phyloP scores from a whole-genome alignment of 768 basidiomycete genomes.

The Gloeopeniophorella convolvens region DNA sequence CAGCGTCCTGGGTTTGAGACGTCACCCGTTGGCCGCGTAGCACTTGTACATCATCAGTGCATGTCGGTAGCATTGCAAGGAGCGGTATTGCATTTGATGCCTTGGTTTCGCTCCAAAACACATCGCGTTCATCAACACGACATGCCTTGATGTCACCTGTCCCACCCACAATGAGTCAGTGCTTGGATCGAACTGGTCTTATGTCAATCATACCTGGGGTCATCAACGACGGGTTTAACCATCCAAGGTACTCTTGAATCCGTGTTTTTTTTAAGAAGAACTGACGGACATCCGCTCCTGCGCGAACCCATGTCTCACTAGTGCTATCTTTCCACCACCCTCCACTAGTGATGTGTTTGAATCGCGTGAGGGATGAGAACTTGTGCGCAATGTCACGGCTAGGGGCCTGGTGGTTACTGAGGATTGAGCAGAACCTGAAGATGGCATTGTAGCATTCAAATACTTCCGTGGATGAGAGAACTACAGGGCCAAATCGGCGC shows the following conservation, averaged over 20 bases:
- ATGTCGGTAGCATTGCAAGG: too few species aligned
- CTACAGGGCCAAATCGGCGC: constrained; percentile 29
- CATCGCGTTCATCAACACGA: too few species aligned
- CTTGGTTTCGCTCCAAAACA: too few species aligned
- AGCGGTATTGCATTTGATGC: too few species aligned
- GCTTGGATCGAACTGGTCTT: too few species aligned
- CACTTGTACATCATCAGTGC: too few species aligned
- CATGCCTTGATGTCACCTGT: too few species aligned
- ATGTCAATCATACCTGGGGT: too few species aligned
- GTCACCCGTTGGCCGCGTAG: too few species aligned
- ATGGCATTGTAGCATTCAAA: constrained; percentile 40
- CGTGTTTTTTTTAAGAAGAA: constrained; percentile 15
- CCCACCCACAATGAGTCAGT: too few species aligned
- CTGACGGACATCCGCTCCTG: constrained; percentile 16
- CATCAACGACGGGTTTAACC: too few species aligned
- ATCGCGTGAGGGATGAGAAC: constrained; percentile 23
- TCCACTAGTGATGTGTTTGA: constrained; percentile 5
- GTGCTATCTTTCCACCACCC: constrained; percentile 15
- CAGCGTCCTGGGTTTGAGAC: too few species aligned
- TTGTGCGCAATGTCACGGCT: constrained; percentile 35
- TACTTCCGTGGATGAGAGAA: constrained; percentile 32
- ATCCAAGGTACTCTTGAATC: constrained; percentile 24
- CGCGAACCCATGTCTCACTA: constrained; percentile 8
- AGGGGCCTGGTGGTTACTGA: constrained; percentile 38
- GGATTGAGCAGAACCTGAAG: constrained; percentile 35